Conservation (phyloP, 2,329 filamentous ascomycete genomes). For the Phyllosticta ampelicida region DNA sequence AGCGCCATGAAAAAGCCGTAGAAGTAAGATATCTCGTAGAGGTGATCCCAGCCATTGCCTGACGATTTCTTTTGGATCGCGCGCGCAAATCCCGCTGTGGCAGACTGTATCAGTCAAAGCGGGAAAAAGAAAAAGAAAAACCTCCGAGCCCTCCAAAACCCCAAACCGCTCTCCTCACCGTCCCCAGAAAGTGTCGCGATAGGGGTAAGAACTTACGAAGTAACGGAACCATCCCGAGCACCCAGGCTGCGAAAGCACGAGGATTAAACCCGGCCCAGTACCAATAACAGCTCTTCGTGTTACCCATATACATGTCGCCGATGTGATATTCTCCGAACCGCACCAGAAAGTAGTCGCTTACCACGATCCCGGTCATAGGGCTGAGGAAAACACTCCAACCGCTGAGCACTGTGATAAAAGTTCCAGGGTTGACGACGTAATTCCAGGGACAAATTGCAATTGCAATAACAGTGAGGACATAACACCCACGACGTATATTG, state of each 20-base stretch:
- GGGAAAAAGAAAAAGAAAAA: too few relatives aligned
- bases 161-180: too few relatives aligned
- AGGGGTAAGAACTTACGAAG: constrained; percentile 3
- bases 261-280: constrained; percentile 17
- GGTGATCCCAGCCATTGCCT: not conserved
- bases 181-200: not conserved
- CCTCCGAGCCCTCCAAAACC: too few relatives aligned
- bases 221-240: constrained; percentile 16
- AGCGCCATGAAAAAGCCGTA: constrained; percentile 1
- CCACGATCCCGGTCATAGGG: constrained; percentile 16
- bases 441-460: constrained; percentile 18
- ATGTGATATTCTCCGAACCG: constrained; percentile 16
- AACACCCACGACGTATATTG: constrained; percentile 15
- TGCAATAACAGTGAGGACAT: constrained; percentile 17
- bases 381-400: constrained; percentile 19
- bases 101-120: not conserved
- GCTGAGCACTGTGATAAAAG: constrained; percentile 15
- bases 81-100: constrained; percentile 3
- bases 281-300: constrained; percentile 16
- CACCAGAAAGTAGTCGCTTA: constrained; percentile 20
- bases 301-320: constrained; percentile 16
- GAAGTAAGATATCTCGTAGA: constrained; percentile 6
- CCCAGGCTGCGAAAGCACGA: constrained; percentile 17
- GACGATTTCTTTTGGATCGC: not conserved
- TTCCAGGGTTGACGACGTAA: constrained; percentile 9